These are phyloP conservation scores for Vanderwaltozyma polyspora DNA, from an alignment of 805 yeast species.

Conservation along the genomic window DNA sequence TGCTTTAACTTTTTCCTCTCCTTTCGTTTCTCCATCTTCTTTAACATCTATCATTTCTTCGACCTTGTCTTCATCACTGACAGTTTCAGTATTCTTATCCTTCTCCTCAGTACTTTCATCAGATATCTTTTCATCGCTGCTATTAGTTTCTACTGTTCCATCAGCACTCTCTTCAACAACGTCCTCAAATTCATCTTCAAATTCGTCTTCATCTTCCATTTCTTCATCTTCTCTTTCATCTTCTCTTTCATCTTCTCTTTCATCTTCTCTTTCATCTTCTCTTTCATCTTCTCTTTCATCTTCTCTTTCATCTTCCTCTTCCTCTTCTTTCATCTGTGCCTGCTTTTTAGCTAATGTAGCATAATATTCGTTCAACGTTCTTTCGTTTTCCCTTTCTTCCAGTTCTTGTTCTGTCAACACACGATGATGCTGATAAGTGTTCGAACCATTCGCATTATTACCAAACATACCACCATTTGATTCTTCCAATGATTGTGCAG, in stretches of 20 bases:
- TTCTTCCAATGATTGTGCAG: slow-evolving; percentile 12
- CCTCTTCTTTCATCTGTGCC: slow-evolving; percentile 45
- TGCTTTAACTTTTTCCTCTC: background rate
- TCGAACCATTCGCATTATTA: background rate
- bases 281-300: slow-evolving; percentile 36
- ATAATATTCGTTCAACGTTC: slow-evolving; percentile 63
- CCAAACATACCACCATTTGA: slow-evolving; percentile 7
- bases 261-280: slow-evolving; percentile 18
- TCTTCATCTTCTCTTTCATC: slow-evolving; percentile 13
- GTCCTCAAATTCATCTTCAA: slow-evolving; percentile 3
- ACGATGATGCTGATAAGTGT: slow-evolving; percentile 13
- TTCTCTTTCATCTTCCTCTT: slow-evolving; percentile 38
- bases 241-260: slow-evolving; percentile 15
- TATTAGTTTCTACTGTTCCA: too few species aligned
- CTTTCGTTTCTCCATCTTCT: slow-evolving; percentile 1
- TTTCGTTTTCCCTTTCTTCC: slow-evolving; percentile 60
- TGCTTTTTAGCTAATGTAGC: slow-evolving; percentile 65
- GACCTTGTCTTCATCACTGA: background rate
- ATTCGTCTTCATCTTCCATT: slow-evolving; percentile 3
- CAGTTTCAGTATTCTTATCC: slow-evolving; percentile 2
- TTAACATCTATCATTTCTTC: slow-evolving; percentile 1
- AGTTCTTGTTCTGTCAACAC: slow-evolving; percentile 27
- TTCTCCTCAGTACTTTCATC: background rate
- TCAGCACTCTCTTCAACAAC: slow-evolving; percentile 13
- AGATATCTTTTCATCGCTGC: background rate